Evolutionary conservation across 2,329 filamentous ascomycete species (phyloP), one percentile per base, ranked within the genome.

Genomic region (Neospermospora avenae): DNA sequence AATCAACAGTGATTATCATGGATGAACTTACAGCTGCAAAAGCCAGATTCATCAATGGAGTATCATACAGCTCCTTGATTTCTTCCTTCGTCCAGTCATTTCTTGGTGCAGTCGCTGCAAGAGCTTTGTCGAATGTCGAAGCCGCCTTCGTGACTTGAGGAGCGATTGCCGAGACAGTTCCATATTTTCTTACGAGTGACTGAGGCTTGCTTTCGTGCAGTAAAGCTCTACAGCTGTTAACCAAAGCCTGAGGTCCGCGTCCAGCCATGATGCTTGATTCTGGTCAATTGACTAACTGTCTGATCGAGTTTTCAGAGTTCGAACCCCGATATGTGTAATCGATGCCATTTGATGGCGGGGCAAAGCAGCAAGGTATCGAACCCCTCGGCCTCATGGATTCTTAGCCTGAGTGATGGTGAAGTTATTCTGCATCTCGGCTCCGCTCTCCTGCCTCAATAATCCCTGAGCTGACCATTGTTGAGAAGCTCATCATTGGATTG

Each of bases 11-110:
- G 13, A 24, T 46, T 18, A 5, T 34, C 35, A 42, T 53, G 3
- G 28, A 49, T 35, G 8, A 74, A 31, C 81, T 75, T 75, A 92
- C 90, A 63, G 90, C 84, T 72, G 89, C 86, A 73, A 86, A 89
- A 8, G 87, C 83, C 69, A 96, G 77, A 71, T 93, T 88, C 79
- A 93, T 87, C 72, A 96, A 78, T 16, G 91, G 90, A 54, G 87
- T 88, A 71, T 93, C 84, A 77, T 95, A 96, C 68, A 96, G 88
- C 65, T 89, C 84, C 10, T 87, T 78, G 63, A 96, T 91, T 76
- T 96, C 89, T 65, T 93, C 86, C 65, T 83, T 85, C 5, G 90
- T 90, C 92, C 91, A 96, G 74, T 87, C 83, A 69, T 86, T 87
- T 53, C 90, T 81, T 13, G 89, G 83, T 5, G 72, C 76, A 1